Evolutionary conservation across 192 early-diverging fungal genomes (phyloP).

Genomic region (Backusella macrospora): DNA sequence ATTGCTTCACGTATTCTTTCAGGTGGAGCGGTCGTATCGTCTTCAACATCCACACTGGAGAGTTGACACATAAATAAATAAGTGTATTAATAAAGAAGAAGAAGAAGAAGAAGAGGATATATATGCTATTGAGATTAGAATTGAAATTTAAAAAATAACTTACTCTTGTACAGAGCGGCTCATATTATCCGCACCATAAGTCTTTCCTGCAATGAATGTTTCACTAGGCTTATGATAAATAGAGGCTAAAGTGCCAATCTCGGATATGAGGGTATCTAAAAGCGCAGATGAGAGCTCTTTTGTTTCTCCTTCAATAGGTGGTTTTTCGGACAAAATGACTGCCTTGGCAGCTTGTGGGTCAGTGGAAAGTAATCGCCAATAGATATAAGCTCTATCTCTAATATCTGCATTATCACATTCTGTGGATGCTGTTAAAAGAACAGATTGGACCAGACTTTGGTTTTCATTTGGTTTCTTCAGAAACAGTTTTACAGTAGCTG

Average conservation of each 20-base stretch:
- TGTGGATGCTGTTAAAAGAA: constrained; percentile 85
- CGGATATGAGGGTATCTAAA: constrained; percentile 83
- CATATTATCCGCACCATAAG: constrained; percentile 60
- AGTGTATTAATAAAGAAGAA: neutral
- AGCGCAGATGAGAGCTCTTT: constrained; percentile 68
- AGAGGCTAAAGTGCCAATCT: constrained; percentile 87
- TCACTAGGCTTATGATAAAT: constrained; percentile 91
- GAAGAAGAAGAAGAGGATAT: neutral
- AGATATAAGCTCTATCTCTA: constrained; percentile 94
- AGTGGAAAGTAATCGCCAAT: constrained; percentile 95
- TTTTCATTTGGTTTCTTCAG: constrained; percentile 84
- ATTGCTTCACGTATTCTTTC: constrained; percentile 48
- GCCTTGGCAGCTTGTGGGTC: constrained; percentile 90
- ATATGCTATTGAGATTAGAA: neutral
- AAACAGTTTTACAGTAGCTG: constrained; percentile 91
- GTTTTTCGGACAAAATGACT: constrained; percentile 88
- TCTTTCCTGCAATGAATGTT: constrained; percentile 69
- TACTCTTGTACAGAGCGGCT: constrained; percentile 51
- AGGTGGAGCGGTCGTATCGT: constrained; percentile 42
- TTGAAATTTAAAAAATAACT: constrained; percentile 22
- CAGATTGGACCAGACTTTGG: constrained; percentile 83
- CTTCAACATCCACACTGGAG: constrained; percentile 53
- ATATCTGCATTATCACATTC: constrained; percentile 93
- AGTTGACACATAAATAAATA: constrained; percentile 29
- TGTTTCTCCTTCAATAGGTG: constrained; percentile 74